These are phyloP conservation scores for Boechera retrofracta DNA, from an alignment of 345 rosid genomes.

Conservation along the genomic window DNA sequence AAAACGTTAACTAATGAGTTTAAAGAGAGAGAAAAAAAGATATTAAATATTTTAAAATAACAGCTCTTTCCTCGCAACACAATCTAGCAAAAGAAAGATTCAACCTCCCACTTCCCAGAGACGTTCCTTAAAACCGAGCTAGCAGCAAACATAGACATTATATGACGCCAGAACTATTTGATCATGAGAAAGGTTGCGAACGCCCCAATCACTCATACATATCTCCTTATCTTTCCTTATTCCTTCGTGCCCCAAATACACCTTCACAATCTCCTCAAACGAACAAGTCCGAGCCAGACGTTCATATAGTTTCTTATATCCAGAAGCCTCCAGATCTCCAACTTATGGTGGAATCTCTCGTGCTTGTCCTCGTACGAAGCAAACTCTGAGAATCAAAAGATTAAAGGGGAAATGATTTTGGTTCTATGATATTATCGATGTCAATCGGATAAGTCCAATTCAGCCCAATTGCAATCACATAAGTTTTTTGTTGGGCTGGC, in stretches of 20 bases:
- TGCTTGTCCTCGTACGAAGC: background rate
- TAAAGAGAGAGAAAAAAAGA: background rate
- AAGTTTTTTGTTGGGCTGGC: no score
- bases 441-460: no score
- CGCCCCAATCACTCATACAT: constrained; percentile 15
- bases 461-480: no score
- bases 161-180: background rate
- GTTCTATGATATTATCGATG: no score
- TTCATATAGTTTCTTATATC: background rate
- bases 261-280: constrained; percentile 1
- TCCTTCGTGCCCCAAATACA: background rate
- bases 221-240: background rate
- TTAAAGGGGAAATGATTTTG: no score
- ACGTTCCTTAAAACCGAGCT: background rate
- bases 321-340: constrained; percentile 14
- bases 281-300: background rate
- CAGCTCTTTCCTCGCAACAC: background rate
- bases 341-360: background rate
- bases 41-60: background rate
- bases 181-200: background rate
- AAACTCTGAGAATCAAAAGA: no score
- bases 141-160: constrained; percentile 18
- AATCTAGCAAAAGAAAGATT: background rate
- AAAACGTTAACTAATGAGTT: no score
- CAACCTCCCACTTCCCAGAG: background rate